Conservation (phyloP, 2,329 filamentous ascomycete species). For the Fonsecaea nubica region DNA sequence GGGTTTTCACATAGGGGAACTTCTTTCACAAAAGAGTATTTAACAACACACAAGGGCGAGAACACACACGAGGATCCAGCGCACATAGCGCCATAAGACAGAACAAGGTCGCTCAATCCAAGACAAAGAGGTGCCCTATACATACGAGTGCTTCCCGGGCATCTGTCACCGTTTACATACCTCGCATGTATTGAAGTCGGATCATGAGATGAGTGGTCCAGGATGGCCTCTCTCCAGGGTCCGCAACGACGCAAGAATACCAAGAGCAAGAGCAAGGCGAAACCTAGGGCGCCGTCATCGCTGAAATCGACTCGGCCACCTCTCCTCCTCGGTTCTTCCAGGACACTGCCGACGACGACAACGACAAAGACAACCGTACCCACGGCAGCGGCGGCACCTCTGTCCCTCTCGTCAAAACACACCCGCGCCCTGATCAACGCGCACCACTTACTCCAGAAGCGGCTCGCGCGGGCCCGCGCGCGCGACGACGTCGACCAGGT, state of each 20-base stretch:
- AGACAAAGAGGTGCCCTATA: too few relatives aligned
- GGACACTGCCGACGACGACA: not conserved
- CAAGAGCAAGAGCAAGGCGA: not conserved
- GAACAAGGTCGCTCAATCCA: too few relatives aligned
- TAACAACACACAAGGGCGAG: too few relatives aligned
- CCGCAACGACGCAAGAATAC: not conserved
- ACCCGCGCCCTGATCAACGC: conserved; percentile 65
- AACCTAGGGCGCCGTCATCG: not conserved
- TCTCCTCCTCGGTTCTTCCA: not conserved
- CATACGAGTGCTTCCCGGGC: too few relatives aligned
- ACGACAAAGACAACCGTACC: not conserved
- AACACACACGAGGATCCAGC: too few relatives aligned
- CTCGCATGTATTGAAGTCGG: too few relatives aligned
- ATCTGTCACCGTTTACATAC: too few relatives aligned
- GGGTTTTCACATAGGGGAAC: too few relatives aligned
- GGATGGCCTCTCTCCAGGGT: too few relatives aligned
- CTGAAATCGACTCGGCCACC: not conserved
- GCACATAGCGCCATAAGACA: too few relatives aligned
- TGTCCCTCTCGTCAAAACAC: conserved; percentile 57
- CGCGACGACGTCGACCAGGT: conserved; percentile 52
- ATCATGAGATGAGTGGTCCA: too few relatives aligned
- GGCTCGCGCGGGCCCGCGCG: conserved; percentile 58
- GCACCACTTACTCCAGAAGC: conserved; percentile 67
- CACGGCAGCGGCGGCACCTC: not conserved
- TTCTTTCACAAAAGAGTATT: too few relatives aligned